Base-by-base conservation (phyloP, 805 yeast genomes). In the Dipodascus geniculatus region DNA sequence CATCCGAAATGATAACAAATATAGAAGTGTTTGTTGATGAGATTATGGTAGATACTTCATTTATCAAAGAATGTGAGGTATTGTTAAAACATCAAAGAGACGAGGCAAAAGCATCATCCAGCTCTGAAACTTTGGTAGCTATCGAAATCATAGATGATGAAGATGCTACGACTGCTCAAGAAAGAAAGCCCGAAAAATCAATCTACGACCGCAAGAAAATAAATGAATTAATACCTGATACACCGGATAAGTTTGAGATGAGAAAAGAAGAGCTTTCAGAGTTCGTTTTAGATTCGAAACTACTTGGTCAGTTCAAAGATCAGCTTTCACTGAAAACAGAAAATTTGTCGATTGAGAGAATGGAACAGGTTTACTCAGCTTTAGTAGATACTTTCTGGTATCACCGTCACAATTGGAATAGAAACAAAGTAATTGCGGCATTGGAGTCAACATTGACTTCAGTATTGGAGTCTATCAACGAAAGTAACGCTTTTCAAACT, bases 21-120 rank as follows among this genome's bases (percentile, higher is more conserved):
- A 96, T 96, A 0, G 96, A 89, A 67, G 95, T 93, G 65, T 95
- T 95, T 3, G 77, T 93, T 52, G 99, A 93, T 61, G 99, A 93
- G 58, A 20, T 22, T 22, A 47, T 47, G 4, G 20, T 16, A 4
- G 44, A 38, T 38, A 17, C 6, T 14, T 14, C 20, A 38, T 38
- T 38, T 17, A 38, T 38, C 8, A 38, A 38, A 38, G 44, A 38
- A 4, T 38, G 44, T 38, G 44, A 38, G 11, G 6, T n/a, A 14
- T 38, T 38, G 14, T 14, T 38, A 6, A 14, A 38, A 38, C 20
- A 38, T n/a, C 6, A 38, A 6, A 38, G 11, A 28, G 33, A 28
- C 11, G 33, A 28, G 14, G 8, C 44, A 3, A 38, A 14, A 38
- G 33, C 6, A 28, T 6, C 33, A 28, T 28, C 33, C 11, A 28